These are phyloP conservation scores for Solanum paucissectum DNA, from an alignment of 257 asterid genomes.

Conservation along the genomic window DNA sequence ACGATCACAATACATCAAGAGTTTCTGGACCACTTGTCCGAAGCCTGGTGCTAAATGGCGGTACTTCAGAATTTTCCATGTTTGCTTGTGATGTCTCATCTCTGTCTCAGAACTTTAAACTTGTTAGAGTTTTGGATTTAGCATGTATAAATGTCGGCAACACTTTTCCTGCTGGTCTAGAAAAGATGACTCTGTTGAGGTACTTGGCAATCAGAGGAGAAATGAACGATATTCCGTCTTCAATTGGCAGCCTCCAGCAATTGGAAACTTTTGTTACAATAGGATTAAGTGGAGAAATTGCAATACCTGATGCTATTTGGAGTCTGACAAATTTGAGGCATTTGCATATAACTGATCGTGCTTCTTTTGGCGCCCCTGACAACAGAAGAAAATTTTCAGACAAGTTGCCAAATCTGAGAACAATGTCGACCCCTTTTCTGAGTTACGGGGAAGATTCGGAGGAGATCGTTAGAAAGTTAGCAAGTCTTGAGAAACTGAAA, in stretches of 20 bases:
- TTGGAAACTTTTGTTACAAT: background rate
- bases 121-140: conserved; percentile 5
- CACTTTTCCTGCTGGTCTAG: background rate
- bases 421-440: background rate
- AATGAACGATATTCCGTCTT: background rate
- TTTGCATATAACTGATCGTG: background rate
- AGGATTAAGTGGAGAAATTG: background rate
- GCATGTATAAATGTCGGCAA: background rate
- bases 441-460: background rate
- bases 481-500: background rate
- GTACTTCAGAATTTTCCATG: background rate
- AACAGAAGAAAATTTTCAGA: no score
- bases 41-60: background rate
- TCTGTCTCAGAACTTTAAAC: background rate
- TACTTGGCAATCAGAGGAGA: background rate
- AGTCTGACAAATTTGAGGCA: conserved; percentile 4
- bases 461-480: background rate
- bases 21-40: background rate
- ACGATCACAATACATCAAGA: no score
- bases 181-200: background rate
- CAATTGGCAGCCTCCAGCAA: background rate
- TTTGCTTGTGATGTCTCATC: background rate
- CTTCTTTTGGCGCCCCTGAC: background rate
- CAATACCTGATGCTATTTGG: conserved; percentile 5
- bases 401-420: background rate